phyloP scores from a whole-genome alignment of 2,329 filamentous ascomycete species.

The Capronia americana region DNA sequence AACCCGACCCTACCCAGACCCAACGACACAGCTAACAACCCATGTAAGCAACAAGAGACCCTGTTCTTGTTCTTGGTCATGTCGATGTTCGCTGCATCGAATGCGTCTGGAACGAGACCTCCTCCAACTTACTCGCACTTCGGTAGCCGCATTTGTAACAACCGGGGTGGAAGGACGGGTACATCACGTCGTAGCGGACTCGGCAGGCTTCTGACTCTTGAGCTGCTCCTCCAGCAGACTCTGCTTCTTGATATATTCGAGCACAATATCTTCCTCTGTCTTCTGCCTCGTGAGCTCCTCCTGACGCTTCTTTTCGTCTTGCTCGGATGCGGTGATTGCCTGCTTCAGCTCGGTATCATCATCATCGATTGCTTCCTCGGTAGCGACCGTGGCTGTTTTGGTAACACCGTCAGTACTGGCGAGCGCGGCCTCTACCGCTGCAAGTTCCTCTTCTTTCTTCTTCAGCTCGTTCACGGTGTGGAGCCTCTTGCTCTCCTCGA shows the following conservation, averaged over 20 bases:
- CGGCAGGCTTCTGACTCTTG: constrained; percentile 22
- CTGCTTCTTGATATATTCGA: constrained; percentile 80
- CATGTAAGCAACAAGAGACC: neutral
- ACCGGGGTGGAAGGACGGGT: no score
- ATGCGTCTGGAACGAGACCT: neutral
- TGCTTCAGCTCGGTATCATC: constrained; percentile 55
- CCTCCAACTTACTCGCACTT: neutral
- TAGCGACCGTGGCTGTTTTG: constrained; percentile 34
- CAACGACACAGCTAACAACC: neutral
- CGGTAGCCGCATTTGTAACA: neutral
- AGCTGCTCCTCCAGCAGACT: constrained; percentile 72
- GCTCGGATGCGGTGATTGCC: constrained; percentile 58
- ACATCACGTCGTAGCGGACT: neutral
- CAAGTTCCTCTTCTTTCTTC: constrained; percentile 20
- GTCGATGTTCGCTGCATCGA: neutral
- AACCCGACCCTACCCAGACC: neutral
- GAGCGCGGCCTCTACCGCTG: constrained; percentile 13
- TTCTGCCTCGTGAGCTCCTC: constrained; percentile 46
- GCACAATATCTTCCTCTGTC: constrained; percentile 73
- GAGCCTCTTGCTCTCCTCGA: constrained; percentile 42
- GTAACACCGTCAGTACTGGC: neutral
- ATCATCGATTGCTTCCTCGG: constrained; percentile 40
- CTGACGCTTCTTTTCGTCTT: constrained; percentile 52
- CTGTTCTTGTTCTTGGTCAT: neutral
- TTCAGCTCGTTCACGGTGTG: constrained; percentile 33